These are phyloP conservation scores for Stachybotrys chlorohalonatus DNA, from an alignment of 2,329 filamentous ascomycete species.

Conservation along the genomic window DNA sequence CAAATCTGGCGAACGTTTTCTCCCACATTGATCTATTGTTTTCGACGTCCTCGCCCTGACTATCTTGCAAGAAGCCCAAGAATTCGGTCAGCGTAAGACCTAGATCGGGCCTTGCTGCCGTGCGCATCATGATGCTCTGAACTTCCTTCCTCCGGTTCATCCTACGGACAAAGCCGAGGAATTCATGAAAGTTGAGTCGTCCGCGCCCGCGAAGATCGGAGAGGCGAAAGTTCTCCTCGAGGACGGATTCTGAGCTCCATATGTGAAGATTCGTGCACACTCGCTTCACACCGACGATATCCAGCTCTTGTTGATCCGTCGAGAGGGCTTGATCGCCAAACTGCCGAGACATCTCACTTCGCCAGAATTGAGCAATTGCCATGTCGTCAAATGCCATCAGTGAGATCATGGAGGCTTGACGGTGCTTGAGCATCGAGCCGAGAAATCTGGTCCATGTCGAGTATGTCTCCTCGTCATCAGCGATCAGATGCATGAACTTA, in stretches of 20 bases:
- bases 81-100: slow-evolving; percentile 70
- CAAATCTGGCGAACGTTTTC: slow-evolving; percentile 60
- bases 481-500: slow-evolving; percentile 83
- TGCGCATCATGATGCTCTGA: slow-evolving; percentile 57
- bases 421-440: slow-evolving; percentile 73
- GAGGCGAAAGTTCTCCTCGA: slow-evolving; percentile 64
- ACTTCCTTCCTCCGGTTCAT: slow-evolving; percentile 83
- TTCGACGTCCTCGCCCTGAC: slow-evolving; percentile 70
- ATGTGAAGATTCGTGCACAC: slow-evolving; percentile 89
- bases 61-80: slow-evolving; percentile 60
- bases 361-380: slow-evolving; percentile 78
- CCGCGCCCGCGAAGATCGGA: slow-evolving; percentile 59
- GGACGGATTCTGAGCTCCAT: slow-evolving; percentile 68
- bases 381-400: slow-evolving; percentile 78
- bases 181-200: slow-evolving; percentile 68
- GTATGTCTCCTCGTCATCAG: slow-evolving; percentile 62
- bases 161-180: slow-evolving; percentile 71
- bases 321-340: slow-evolving; percentile 41
- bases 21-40: slow-evolving; percentile 59
- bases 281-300: slow-evolving; percentile 69
- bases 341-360: slow-evolving; percentile 67
- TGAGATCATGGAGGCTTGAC: slow-evolving; percentile 84
- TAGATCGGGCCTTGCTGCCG: slow-evolving; percentile 47
- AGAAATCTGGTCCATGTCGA: slow-evolving; percentile 77
- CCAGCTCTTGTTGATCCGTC: slow-evolving; percentile 59